phyloP scores from a whole-genome alignment of 2,329 filamentous ascomycete species.

The Dothistroma septosporum region DNA sequence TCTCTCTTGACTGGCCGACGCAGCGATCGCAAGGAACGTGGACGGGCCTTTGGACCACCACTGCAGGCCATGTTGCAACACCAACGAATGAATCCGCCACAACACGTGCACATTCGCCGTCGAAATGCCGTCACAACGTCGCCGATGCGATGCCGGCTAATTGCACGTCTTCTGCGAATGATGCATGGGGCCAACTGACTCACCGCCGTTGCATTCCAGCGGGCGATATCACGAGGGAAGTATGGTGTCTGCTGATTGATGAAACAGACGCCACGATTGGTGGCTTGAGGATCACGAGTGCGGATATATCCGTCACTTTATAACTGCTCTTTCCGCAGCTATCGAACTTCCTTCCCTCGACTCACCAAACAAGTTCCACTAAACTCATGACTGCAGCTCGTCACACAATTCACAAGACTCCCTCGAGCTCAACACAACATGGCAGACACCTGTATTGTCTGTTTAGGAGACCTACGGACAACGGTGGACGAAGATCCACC shows the following conservation, averaged over 20 bases:
- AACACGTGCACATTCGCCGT: not conserved
- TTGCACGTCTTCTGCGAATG: not conserved
- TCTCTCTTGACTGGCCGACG: not conserved
- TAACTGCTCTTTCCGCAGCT: slow-evolving; percentile 13
- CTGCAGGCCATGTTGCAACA: not conserved
- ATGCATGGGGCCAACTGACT: not conserved
- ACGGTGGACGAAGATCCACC: slow-evolving; percentile 50
- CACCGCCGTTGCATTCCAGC: not conserved
- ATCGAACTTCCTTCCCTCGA: slow-evolving; percentile 13
- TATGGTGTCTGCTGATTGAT: not conserved
- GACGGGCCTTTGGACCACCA: not conserved
- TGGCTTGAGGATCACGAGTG: not conserved
- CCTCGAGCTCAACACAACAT: slow-evolving; percentile 37
- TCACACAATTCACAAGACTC: slow-evolving; percentile 10
- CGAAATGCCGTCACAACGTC: not conserved
- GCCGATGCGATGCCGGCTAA: not conserved
- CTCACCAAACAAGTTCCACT: not conserved
- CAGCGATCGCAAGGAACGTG: not conserved
- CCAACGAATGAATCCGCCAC: not conserved
- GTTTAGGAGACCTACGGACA: slow-evolving; percentile 64
- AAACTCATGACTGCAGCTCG: slow-evolving; percentile 17
- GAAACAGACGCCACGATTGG: slow-evolving; percentile 1
- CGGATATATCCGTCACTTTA: slow-evolving; percentile 1
- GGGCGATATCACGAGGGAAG: not conserved
- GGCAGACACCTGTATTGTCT: slow-evolving; percentile 68